These are phyloP conservation scores for Diaporthe citri DNA, from an alignment of 2,329 filamentous ascomycete genomes.

Conservation along the genomic window DNA sequence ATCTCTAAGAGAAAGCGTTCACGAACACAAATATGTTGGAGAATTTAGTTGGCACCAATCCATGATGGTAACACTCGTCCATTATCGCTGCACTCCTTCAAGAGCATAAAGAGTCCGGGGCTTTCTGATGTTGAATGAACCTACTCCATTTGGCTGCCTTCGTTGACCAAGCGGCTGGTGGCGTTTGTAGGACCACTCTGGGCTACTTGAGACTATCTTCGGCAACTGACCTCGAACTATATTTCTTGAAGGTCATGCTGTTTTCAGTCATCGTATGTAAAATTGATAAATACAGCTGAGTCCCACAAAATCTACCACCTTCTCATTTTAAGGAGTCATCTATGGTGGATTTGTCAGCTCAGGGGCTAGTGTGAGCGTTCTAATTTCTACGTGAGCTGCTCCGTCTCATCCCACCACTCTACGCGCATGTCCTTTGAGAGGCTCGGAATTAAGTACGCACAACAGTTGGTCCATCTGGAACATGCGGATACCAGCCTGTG, in stretches of 20 bases:
- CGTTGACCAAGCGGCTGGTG: not conserved
- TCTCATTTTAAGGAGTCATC: not conserved
- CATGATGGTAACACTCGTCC: not conserved
- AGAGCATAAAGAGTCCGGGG: too few species aligned
- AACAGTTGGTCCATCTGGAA: not conserved
- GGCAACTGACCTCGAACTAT: not conserved
- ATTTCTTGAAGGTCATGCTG: not conserved
- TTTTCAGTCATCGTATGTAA: not conserved
- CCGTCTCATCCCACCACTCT: not conserved
- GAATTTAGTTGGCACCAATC: not conserved
- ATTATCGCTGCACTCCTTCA: too few species aligned
- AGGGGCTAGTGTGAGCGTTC: not conserved
- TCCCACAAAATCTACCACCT: too few species aligned
- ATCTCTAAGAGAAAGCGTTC: accelerated
- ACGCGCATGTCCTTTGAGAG: not conserved
- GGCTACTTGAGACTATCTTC: not conserved
- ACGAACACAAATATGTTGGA: too few species aligned
- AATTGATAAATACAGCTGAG: not conserved
- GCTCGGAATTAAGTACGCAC: too few species aligned
- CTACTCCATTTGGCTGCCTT: not conserved
- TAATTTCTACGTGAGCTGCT: not conserved
- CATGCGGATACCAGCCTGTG: not conserved
- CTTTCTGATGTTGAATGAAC: not conserved
- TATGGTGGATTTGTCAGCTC: not conserved
- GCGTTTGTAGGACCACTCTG: not conserved